Percentiles rank a stretch among this genome's conserved stretches.
These are phyloP conservation scores for Apiospora sp. DNA, from an alignment of 2,329 filamentous ascomycete genomes.

Conservation along the genomic window DNA sequence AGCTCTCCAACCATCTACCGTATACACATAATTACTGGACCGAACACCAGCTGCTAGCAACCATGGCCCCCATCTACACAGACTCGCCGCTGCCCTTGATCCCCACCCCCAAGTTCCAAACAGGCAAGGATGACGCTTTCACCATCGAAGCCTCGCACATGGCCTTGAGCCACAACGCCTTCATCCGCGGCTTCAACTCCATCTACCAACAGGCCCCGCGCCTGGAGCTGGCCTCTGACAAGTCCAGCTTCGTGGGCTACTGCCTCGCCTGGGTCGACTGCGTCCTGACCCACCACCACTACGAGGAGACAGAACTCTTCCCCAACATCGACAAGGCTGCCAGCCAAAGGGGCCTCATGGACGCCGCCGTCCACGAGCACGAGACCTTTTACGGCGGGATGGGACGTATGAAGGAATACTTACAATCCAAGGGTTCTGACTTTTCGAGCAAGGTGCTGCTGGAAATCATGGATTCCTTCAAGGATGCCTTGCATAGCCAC, in stretches of 20 bases:
- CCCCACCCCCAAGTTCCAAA: conserved; percentile 38
- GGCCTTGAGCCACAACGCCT: conserved; percentile 36
- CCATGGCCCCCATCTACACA: conserved; percentile 28
- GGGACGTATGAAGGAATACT: conserved; percentile 30
- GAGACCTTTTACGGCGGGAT: conserved; percentile 32
- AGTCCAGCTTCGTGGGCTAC: conserved; percentile 34
- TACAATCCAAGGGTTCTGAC: neutral
- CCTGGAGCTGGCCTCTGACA: conserved; percentile 27
- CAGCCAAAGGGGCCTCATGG: conserved; percentile 33
- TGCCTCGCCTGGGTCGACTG: conserved; percentile 34
- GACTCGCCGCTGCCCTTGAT: conserved; percentile 32
- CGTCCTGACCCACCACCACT: conserved; percentile 34
- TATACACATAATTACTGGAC: neutral
- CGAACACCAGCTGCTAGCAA: neutral
- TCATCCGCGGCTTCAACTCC: conserved; percentile 37
- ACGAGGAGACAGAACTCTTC: conserved; percentile 35
- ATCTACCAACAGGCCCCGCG: conserved; percentile 36
- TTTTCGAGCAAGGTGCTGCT: conserved; percentile 1
- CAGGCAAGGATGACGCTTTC: conserved; percentile 44
- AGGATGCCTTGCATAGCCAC: conserved; percentile 31
- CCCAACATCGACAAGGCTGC: conserved; percentile 33
- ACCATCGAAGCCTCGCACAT: conserved; percentile 36
- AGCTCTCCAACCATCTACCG: no score
- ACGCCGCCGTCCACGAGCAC: conserved; percentile 31
- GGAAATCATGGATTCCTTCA: conserved; percentile 35